Percentiles rank a stretch among this genome's conserved stretches.
Evolutionary conservation across 306 rosid species (phyloP).

Genomic region (Myrica gale): DNA sequence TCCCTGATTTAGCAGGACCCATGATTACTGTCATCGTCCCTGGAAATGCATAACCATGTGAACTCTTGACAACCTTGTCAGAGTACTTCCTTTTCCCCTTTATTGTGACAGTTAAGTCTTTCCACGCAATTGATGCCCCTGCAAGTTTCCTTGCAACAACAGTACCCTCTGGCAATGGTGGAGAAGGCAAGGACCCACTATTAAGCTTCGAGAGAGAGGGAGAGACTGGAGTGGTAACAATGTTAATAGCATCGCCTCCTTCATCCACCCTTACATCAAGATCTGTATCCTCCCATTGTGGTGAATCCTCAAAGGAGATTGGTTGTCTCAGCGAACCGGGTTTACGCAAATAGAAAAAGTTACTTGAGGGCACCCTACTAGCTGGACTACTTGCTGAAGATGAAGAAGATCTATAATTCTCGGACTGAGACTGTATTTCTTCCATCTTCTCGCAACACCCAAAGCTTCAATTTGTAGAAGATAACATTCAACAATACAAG

Average conservation of each 20-base stretch:
- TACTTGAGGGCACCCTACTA: constrained; percentile 96
- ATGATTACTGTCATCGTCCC: constrained; percentile 94
- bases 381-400: constrained; percentile 98
- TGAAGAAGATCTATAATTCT: constrained; percentile 89
- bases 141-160: constrained; percentile 61
- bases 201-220: constrained; percentile 90
- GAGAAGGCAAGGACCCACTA: constrained; percentile 88
- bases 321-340: constrained; percentile 96
- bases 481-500: constrained; percentile 26
- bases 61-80: constrained; percentile 89
- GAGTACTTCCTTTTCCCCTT: constrained; percentile 94
- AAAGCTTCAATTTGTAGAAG: constrained; percentile 24
- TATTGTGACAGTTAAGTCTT: constrained; percentile 88
- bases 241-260: constrained; percentile 82
- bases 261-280: constrained; percentile 71
- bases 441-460: constrained; percentile 52
- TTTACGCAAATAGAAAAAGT: constrained; percentile 90
- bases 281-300: constrained; percentile 96
- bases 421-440: constrained; percentile 96
- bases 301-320: constrained; percentile 97
- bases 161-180: constrained; percentile 69
- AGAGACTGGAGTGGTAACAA: constrained; percentile 74
- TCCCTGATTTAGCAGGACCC: constrained; percentile 98
- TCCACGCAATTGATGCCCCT: constrained; percentile 94
- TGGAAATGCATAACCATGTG: constrained; percentile 94